Base-by-base conservation (phyloP, 2,329 filamentous ascomycete genomes). In the Stromatinia cepivora region DNA sequence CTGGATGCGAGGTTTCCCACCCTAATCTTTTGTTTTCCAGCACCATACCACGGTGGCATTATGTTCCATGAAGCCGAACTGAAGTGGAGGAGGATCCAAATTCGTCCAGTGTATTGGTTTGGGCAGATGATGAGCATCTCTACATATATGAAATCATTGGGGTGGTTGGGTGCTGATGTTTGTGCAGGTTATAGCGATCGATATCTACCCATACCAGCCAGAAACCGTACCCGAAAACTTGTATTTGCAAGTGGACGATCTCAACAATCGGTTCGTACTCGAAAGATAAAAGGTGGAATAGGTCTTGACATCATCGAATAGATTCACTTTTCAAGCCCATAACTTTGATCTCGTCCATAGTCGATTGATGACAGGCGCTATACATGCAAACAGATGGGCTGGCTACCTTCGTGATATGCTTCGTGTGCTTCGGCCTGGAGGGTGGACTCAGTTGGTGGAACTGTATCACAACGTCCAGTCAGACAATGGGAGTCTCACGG, bases 381-480 rank as follows among this genome's bases (percentile, higher is more conserved):
- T 78, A 48, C 76, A 77, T 57, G 62, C 59, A 31, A 75, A 84
- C 71, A 86, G 92, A 78, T 97, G 94, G 94, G 80, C 82, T 68
- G 84, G 84, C 45, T 97, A 96, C 79, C 80, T 97, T 72, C 83
- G 84, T 74, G 94, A 97, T 74, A 91, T 97, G 71, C 86, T 87
- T 73, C 84, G 87, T 31, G 85, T 93, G 13, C 81, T 94, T 72
- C 90, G 87, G 64, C 90, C 88, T 8, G 90, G 89, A 2, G 93
- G 94, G 1, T 97, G 93, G 92, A 86, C 91, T 70, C 93, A 97
- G 77, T 89, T 97, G 85, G 87, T 92, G n/a, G 94, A 97, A 77
- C 86, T 94, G 75, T 93, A 96, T 76, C 90, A 90, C 79, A 92
- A 93, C 73, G 88, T 92, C 36, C 94, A 97, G 78, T 97, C 92